Base-by-base conservation (phyloP, 192 early-diverging fungal species). In the Coemansia sp. region DNA sequence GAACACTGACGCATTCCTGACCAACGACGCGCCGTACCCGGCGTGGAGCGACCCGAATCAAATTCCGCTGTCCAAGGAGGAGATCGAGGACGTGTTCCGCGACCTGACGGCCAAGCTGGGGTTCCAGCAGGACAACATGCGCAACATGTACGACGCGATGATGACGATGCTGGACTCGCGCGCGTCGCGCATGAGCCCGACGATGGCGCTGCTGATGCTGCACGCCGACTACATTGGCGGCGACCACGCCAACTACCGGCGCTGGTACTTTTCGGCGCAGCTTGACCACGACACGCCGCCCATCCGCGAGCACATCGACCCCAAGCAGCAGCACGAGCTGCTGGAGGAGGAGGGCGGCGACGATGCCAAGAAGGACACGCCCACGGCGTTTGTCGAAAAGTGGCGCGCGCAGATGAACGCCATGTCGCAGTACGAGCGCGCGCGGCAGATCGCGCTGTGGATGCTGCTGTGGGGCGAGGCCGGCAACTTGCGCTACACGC, bases 191-290 rank as follows among this genome's bases (percentile, higher is more conserved):
- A 88, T 92, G 87, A 79, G 83, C 22, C 86, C 91, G 8, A 83
- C 85, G 15, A 83, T 89, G 72, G 92, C 92, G 35, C 63, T 94
- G 42, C 74, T 89, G 27, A 89, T 88, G 41, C 67, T 94, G 14
- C 91, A 94, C 67, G 89, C 90, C 12, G 92, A 94, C 66, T 91
- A 89, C 61, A 87, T 94, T 67, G 92, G 91, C 57, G 92, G 92
- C 40, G 89, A 90, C 66, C 78, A 90, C 57, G 87, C 91, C 60
- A 94, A 94, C 82, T 94, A 92, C 71, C 85, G 91, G 22, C 89
- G 88, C 59, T 94, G 92, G 92, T 94, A 89, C 76, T 92, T 94
- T 78, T 89, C 89, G 29, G 85, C 91, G 9, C 87, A 89, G 64
- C 73, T 90, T 24, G 87, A 90, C 62, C 70, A 86, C 59, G 84